Evolutionary conservation across 1,284 basidiomycete species (phyloP).

Genomic region (Ustanciosporium gigantosporum): DNA sequence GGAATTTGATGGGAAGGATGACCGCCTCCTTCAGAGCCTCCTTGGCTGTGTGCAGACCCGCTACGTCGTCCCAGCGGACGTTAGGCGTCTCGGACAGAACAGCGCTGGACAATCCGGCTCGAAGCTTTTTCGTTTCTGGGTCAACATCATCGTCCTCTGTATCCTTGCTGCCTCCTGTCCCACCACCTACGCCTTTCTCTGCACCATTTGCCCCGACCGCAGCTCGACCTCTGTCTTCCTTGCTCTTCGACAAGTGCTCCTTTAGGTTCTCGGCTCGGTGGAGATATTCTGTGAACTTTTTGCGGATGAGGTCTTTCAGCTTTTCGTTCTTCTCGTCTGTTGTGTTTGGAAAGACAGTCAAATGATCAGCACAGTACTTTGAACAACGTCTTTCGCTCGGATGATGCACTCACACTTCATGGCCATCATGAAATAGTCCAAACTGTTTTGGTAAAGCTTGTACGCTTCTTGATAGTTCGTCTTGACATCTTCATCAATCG

Average conservation of each 20-base stretch:
- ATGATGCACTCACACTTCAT: conserved; percentile 69
- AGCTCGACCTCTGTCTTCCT: conserved; percentile 74
- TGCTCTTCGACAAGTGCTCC: conserved; percentile 64
- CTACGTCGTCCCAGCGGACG: conserved; percentile 97
- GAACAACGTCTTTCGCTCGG: background rate
- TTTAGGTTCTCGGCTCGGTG: conserved; percentile 90
- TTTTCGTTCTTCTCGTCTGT: conserved; percentile 95
- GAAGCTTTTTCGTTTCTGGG: conserved; percentile 91
- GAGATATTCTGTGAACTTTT: conserved; percentile 91
- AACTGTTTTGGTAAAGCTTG: conserved; percentile 82
- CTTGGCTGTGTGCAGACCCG: conserved; percentile 90
- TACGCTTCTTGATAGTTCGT: conserved; percentile 93
- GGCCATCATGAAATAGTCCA: conserved; percentile 97
- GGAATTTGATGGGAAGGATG: conserved; percentile 97
- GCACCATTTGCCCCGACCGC: conserved; percentile 77
- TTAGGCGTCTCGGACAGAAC: conserved; percentile 94
- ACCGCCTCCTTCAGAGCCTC: conserved; percentile 97
- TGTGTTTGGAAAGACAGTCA: too few relatives aligned
- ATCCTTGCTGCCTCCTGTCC: conserved; percentile 72
- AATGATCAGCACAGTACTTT: background rate
- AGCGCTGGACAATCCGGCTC: conserved; percentile 81
- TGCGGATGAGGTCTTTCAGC: conserved; percentile 81
- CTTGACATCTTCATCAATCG: conserved; percentile 92
- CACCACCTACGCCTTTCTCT: conserved; percentile 68
- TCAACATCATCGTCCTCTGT: conserved; percentile 76